Conservation (phyloP, 306 rosid species). For the Macrotyloma uniflorum region DNA sequence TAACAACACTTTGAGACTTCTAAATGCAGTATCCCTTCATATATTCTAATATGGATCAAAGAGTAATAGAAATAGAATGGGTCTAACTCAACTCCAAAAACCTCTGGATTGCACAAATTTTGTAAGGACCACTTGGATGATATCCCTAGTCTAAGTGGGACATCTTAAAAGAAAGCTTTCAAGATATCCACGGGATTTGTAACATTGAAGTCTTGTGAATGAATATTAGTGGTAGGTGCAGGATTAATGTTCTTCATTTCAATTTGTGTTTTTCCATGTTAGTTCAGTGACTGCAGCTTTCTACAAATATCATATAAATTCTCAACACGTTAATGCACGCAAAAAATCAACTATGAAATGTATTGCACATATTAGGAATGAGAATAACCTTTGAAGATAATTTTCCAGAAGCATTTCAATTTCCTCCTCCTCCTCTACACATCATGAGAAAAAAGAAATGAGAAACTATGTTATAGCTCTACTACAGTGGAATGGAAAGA, state of each 20-base stretch:
- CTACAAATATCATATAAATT: slow-evolving; percentile 25
- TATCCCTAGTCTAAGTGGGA: background rate
- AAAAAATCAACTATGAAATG: slow-evolving; percentile 28
- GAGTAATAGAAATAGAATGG: background rate
- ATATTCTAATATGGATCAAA: slow-evolving; percentile 2
- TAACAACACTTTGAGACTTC: background rate
- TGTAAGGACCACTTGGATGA: background rate
- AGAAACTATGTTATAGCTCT: background rate
- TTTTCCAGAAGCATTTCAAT: slow-evolving; percentile 99
- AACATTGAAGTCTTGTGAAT: background rate
- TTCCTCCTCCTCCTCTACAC: slow-evolving; percentile 97
- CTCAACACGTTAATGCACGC: background rate
- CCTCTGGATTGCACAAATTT: background rate
- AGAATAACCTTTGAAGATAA: slow-evolving; percentile 90
- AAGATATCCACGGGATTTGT: background rate
- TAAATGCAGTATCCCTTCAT: slow-evolving; percentile 20
- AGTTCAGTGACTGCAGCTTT: slow-evolving; percentile 1
- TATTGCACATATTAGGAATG: slow-evolving; percentile 30
- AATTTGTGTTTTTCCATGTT: slow-evolving; percentile 17
- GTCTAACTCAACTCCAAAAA: background rate
- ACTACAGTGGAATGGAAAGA: slow-evolving; percentile 15
- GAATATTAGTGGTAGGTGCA: slow-evolving; percentile 17
- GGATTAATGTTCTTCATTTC: slow-evolving; percentile 17
- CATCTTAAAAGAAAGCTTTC: background rate
- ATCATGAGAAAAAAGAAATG: slow-evolving; percentile 38